Evolutionary conservation across 2,329 filamentous ascomycete genomes (phyloP), one percentile per base, ranked within the genome.

Genomic region (Monosporascus sp.): DNA sequence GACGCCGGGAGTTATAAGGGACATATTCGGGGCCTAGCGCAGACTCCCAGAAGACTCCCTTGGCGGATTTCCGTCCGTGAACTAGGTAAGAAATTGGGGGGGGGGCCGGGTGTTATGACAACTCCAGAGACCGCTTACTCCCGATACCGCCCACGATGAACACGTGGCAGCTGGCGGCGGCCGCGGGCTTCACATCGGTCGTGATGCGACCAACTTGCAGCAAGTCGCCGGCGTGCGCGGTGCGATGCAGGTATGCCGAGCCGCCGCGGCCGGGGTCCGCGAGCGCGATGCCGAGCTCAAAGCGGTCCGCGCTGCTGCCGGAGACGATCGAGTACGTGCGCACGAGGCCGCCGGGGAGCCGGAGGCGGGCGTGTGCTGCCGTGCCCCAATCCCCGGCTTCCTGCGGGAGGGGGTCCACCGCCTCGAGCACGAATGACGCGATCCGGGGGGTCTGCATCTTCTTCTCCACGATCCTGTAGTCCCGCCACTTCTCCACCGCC

Each of bases 141-240:
- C 85, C 85, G 31, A 88, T 82, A 0, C 85, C 85, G 9, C 81
- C 85, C 0, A 77, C 82, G 31, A 88, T 78, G 60, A 87, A 81
- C 40, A 87, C 72, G 57, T 87, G 84, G 49, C 79, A 74, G 57
- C 79, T 81, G 7, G 80, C 80, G 1, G 74, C 68, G 2, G 54
- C 63, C 0, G 70, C 71, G 2, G 76, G 66, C 2, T 74, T 74
- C 24, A 84, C 74, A 43, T 75, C 78, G 0, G 69, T 63, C 0
- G 76, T 81, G 31, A 85, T 74, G 35, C 74, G 73, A 2, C 78
- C 75, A 1, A 81, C 75, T 8, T 75, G 72, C 7, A 88, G 58
- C 3, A 72, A 58, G 53, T 82, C 77, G 0, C 80, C 81, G 1
- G 74, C 68, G 0, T 73, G 63, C 1, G 76, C 67, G 0, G 65